Conservation (phyloP, 345 rosid genomes). For the Linum trigynum region DNA sequence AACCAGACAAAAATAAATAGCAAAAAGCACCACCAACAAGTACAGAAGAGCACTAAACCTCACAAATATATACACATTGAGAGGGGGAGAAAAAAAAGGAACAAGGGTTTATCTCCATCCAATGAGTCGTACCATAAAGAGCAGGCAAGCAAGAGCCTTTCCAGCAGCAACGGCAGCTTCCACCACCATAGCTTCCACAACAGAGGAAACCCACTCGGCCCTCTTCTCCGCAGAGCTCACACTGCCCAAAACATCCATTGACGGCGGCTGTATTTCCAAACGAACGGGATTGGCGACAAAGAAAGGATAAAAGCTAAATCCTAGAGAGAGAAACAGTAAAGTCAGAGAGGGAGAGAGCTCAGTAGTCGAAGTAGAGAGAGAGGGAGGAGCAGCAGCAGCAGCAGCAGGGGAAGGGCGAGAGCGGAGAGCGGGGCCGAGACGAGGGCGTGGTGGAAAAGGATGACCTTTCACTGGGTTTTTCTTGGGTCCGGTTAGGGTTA, state of each 20-base stretch:
- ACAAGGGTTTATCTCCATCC: not conserved
- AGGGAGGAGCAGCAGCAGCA: not conserved
- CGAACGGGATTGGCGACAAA: too few species aligned
- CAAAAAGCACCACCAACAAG: not conserved
- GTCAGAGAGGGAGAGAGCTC: too few species aligned
- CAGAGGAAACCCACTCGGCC: constrained; percentile 25
- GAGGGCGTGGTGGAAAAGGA: constrained; percentile 6
- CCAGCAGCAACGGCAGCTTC: constrained; percentile 22
- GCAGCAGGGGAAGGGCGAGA: not conserved
- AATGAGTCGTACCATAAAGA: constrained; percentile 28
- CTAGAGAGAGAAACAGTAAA: too few species aligned
- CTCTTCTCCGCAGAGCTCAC: constrained; percentile 24
- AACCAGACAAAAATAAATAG: constrained; percentile 1
- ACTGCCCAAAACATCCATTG: constrained; percentile 35
- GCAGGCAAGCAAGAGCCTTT: constrained; percentile 39
- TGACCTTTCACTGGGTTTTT: constrained; percentile 24
- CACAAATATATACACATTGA: not conserved
- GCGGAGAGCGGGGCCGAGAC: not conserved
- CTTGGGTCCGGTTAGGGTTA: constrained; percentile 35
- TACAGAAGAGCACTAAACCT: not conserved
- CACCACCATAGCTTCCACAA: constrained; percentile 24
- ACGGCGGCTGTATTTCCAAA: not conserved
- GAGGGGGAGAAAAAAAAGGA: not conserved
- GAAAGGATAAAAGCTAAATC: not conserved
- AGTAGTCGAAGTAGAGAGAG: too few species aligned